phyloP scores from a whole-genome alignment of 495 filamentous ascomycete species.

The Penicillium maclennaniae region DNA sequence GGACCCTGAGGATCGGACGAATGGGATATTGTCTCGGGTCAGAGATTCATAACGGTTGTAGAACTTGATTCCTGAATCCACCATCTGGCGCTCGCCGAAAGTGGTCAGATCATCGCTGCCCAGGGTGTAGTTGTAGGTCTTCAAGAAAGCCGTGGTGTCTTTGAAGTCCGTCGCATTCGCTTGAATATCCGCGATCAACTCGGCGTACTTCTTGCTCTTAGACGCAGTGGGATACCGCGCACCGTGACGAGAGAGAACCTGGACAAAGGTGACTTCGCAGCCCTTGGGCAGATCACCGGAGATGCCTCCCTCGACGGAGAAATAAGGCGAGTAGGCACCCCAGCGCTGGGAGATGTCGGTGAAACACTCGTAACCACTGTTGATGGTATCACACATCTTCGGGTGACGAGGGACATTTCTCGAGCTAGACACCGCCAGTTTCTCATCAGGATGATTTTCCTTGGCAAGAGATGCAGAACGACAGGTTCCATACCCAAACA shows the following conservation, averaged over 20 bases:
- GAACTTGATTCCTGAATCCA: slow-evolving; percentile 69
- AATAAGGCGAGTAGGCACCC: slow-evolving; percentile 87
- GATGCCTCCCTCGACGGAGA: slow-evolving; percentile 57
- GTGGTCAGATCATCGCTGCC: slow-evolving; percentile 70
- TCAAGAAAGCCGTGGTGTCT: slow-evolving; percentile 59
- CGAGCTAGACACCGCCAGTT: neutral
- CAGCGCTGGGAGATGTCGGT: slow-evolving; percentile 61
- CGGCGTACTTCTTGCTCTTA: slow-evolving; percentile 56
- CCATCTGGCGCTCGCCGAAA: slow-evolving; percentile 70
- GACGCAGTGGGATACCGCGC: slow-evolving; percentile 68
- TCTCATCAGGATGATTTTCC: slow-evolving; percentile 7
- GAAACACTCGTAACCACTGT: slow-evolving; percentile 61
- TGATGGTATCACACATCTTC: slow-evolving; percentile 52
- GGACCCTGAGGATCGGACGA: slow-evolving; percentile 67
- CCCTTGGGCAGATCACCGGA: slow-evolving; percentile 50
- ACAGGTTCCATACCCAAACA: slow-evolving; percentile 12
- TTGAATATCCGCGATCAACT: slow-evolving; percentile 59
- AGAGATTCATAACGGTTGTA: slow-evolving; percentile 65
- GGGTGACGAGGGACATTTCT: neutral
- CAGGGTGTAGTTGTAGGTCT: slow-evolving; percentile 65
- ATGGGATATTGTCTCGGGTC: slow-evolving; percentile 52
- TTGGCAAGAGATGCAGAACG: neutral
- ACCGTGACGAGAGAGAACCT: slow-evolving; percentile 79
- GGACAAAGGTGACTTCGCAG: slow-evolving; percentile 73
- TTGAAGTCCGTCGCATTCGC: slow-evolving; percentile 50